Evolutionary conservation across 306 rosid species (phyloP).

Genomic region (Nissolia schottii): DNA sequence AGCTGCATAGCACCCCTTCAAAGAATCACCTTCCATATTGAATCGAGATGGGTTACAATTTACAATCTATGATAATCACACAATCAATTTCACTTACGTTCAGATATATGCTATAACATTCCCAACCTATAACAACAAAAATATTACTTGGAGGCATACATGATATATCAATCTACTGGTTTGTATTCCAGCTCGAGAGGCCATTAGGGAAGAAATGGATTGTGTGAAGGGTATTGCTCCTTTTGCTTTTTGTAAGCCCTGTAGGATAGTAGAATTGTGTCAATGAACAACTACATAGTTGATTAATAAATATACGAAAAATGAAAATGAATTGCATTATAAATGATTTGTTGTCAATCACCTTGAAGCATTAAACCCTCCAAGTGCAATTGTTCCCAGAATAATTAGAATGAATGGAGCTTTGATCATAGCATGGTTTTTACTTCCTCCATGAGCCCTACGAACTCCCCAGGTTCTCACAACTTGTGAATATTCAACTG

Average conservation of each 20-base stretch:
- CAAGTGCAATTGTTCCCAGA: conserved; percentile 62
- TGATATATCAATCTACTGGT: neutral
- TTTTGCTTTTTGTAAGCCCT: conserved; percentile 75
- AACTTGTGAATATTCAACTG: conserved; percentile 49
- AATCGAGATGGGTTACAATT: conserved; percentile 9
- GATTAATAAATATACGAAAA: neutral
- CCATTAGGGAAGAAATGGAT: conserved; percentile 79
- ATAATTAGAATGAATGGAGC: conserved; percentile 57
- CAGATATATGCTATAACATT: neutral
- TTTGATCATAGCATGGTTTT: conserved; percentile 47
- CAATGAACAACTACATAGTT: neutral
- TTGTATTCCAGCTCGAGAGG: neutral
- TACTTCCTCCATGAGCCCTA: conserved; percentile 52
- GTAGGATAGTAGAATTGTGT: conserved; percentile 6
- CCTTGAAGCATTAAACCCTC: conserved; percentile 65
- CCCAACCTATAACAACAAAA: neutral
- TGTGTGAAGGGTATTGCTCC: conserved; percentile 68
- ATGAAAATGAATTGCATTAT: neutral
- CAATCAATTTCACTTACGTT: neutral
- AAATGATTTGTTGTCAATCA: conserved; percentile 18
- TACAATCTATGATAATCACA: conserved; percentile 4
- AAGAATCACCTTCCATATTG: neutral
- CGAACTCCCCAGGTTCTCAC: conserved; percentile 73
- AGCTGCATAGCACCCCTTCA: neutral
- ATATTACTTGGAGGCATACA: neutral